Evolutionary conservation across 2,329 filamentous ascomycete species (phyloP).

Genomic region (Trichoderma lentiforme): DNA sequence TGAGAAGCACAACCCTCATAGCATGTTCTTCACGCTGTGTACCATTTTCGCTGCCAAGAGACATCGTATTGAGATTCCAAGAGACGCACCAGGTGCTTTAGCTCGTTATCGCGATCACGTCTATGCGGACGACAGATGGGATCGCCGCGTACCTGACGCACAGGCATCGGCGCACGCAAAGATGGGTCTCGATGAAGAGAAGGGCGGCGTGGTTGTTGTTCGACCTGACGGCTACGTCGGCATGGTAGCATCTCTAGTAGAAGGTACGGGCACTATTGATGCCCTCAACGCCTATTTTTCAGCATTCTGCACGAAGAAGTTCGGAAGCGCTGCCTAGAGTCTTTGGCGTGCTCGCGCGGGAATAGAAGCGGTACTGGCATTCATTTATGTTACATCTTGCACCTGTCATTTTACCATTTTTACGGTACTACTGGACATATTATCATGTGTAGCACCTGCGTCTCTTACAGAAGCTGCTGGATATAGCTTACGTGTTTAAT

Average conservation of each 20-base stretch:
- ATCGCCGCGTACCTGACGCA: conserved; percentile 65
- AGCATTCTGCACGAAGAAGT: conserved; percentile 63
- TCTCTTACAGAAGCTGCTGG: background rate
- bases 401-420: background rate
- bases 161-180: conserved; percentile 78
- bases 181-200: conserved; percentile 72
- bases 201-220: conserved; percentile 77
- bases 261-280: conserved; percentile 76
- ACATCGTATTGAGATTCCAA: conserved; percentile 66
- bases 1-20: conserved; percentile 82
- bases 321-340: conserved; percentile 34
- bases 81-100: conserved; percentile 67
- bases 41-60: conserved; percentile 69
- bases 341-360: background rate
- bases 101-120: conserved; percentile 76
- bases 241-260: conserved; percentile 67
- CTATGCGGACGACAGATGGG: conserved; percentile 81
- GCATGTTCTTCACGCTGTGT: conserved; percentile 74
- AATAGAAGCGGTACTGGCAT: background rate
- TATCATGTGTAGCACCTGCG: background rate
- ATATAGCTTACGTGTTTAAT: background rate
- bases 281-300: conserved; percentile 81
- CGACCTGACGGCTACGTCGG: conserved; percentile 86
- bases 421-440: background rate
- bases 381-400: background rate